phyloP scores from a whole-genome alignment of 257 asterid species.

The Nicotiana tomentosiformis region DNA sequence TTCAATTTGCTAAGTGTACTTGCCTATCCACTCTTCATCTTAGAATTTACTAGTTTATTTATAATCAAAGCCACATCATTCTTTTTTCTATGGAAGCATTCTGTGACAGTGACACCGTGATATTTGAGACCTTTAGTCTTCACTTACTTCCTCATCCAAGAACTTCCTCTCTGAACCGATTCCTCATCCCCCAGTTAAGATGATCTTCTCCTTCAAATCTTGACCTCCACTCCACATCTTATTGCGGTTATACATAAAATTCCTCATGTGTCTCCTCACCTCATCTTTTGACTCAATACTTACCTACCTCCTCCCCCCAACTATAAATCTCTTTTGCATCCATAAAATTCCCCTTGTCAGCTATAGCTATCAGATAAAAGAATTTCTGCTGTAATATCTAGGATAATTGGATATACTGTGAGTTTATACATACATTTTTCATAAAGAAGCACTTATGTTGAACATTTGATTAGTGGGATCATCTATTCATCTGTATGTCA shows the following conservation, averaged over 20 bases:
- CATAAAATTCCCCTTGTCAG: background rate
- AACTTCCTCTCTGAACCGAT: background rate
- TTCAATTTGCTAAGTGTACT: background rate
- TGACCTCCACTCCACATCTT: conserved; percentile 2
- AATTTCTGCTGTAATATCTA: background rate
- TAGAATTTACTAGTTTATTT: background rate
- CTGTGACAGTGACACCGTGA: background rate
- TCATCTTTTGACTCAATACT: background rate
- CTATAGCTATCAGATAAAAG: background rate
- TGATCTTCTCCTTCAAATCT: background rate
- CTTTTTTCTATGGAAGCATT: background rate
- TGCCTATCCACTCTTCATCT: background rate
- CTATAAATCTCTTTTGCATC: background rate
- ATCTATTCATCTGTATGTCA: background rate
- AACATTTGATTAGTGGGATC: background rate
- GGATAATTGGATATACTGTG: background rate
- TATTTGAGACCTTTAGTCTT: background rate
- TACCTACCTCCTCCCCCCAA: background rate
- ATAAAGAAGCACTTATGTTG: background rate
- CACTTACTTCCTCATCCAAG: background rate
- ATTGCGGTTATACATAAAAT: background rate
- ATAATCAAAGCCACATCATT: background rate
- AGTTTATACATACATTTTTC: background rate
- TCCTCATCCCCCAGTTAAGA: background rate
- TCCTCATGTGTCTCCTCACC: background rate